Evolutionary conservation across 106 monocot genomes (phyloP), one percentile per base, ranked within the genome.

Genomic region (Ottelia alismoides): DNA sequence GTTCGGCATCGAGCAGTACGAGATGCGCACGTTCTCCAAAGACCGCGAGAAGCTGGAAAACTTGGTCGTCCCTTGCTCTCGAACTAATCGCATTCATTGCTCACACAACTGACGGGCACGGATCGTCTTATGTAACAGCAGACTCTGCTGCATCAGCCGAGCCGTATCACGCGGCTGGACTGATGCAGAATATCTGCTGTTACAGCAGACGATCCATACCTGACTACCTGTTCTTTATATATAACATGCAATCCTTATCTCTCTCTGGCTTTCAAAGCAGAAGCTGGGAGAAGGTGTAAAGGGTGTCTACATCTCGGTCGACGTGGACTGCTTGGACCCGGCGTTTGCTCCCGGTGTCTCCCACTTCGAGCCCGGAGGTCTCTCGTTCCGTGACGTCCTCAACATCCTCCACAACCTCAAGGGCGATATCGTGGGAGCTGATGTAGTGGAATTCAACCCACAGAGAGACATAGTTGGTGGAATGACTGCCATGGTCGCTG

Each of bases 401-500:
- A 85, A 98, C 70, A 98, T 89, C 28, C 76, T 89, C 22, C 96
- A 98, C 45, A 98, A 89, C 57, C 72, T 98, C 14, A 78, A 89
- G 55, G 96, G 46, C 7, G 72, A 98, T 60, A 70, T 98, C 45
- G 89, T 98, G 2, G 96, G 82, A 2, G 96, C 82, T 27, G 96
- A 89, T 63, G 96, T 98, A 0, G 96, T 98, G 7, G 96, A 98
- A 70, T 98, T 98, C 74, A 98, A 98, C 60, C 96, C 96, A 7
- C 96, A 98, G 55, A 78, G 96, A 16, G 96, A 98, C 72, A 98
- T 89, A 3, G 96, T 89, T 2, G 96, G 89, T 56, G 89, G 89
- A 20, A 98, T 98, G 96, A 98, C 96, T 1, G 85, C 85, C 1
- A 98, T 98, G 89, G 96, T 98, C 2, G 96, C 88, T 35, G 96